Base-by-base conservation (phyloP, 208 protist genomes). In the Acanthamoeba healyi region DNA sequence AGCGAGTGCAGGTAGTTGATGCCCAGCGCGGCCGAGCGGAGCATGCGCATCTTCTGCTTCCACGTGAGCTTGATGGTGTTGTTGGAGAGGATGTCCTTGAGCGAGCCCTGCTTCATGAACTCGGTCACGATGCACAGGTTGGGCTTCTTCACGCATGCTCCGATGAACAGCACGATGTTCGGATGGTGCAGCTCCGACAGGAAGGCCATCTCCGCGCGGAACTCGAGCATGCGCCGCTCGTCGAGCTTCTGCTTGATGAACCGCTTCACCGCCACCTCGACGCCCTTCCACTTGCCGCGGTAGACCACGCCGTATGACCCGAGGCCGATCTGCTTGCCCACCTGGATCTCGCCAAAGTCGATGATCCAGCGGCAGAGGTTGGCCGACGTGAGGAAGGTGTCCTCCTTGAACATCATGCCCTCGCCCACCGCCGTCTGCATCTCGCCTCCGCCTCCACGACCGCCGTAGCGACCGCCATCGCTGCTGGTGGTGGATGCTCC, bases 241-340 rank as follows among this genome's bases (percentile, higher is more conserved):
- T 70, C 61, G 7, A 70, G 61, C 61, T 70, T 70, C 61, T 70
- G 61, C 61, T 70, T 70, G 40, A 81, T 51, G 38, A 81, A 81
- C 24, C 40, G 38, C 72, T 81, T 81, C 38, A 81, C 40, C 38
- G 72, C 72, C 72, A 81, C 72, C 7, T 81, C 72, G 14, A 81
- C 40, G 72, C 72, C 72, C 72, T 81, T 42, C 38, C 40, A 81
- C 24, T 46, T 42, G 72, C 72, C 38, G 9, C 72, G 29, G 72
- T 81, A 81, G 26, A 81, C 72, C 72, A 49, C 34, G 17, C 72
- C 72, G 40, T 51, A 81, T 3, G 72, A 81, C 26, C 72, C 72
- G 10, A 42, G 72, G 5, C 72, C 72, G 15, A 70, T n/a, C n/a
- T 70, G 61, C 32, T 70, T 14, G 24, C 61, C 61, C 61, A 70